Evolutionary conservation across 192 early-diverging fungal genomes (phyloP), one percentile per base, ranked within the genome.

Genomic region (Gigaspora rosea): DNA sequence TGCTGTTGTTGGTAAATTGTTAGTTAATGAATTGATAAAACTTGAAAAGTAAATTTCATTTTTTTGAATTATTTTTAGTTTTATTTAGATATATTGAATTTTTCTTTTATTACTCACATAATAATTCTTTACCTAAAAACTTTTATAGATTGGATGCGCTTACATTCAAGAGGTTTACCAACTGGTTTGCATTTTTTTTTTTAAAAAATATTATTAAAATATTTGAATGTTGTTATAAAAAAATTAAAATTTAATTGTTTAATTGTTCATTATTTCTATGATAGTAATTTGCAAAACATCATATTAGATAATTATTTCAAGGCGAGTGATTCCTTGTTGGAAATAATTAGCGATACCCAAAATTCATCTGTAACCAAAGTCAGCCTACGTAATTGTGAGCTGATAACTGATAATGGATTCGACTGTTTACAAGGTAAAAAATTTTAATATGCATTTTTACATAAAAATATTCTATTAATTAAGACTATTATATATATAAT

Each of bases 281-380:
- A n/a, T n/a, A 63, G 61, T 63, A 27, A 63, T 63, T 63, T 63
- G n/a, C 61, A 63, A 16, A 63, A 63, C 35, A 63, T 63, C 16
- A 63, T 63, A 63, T 63, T 63, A 35, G 61, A 63, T 32, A 63
- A 63, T 16, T 63, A 63, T 63, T 27, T 27, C 27, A 4, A 33
- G 9, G 27, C 61, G 27, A 33, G 20, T 33, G 61, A 63, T 33
- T 63, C 61, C 4, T 32, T 63, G 4, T 63, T 63, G 27, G 61
- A 63, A 63, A 10, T 63, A 33, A 63, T 63, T 33, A 33, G 61
- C 33, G 27, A 33, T 7, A 63, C 61, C 6, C 61, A 63, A 15
- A 22, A 32, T 16, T 13, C 33, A 27, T 63, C 61, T 15, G 61
- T 63, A 15, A 63, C 61, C 15, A 63, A 15, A 32, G 61, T 63